phyloP scores from a whole-genome alignment of 805 yeast species.

The Wickerhamomyces ciferrii region DNA sequence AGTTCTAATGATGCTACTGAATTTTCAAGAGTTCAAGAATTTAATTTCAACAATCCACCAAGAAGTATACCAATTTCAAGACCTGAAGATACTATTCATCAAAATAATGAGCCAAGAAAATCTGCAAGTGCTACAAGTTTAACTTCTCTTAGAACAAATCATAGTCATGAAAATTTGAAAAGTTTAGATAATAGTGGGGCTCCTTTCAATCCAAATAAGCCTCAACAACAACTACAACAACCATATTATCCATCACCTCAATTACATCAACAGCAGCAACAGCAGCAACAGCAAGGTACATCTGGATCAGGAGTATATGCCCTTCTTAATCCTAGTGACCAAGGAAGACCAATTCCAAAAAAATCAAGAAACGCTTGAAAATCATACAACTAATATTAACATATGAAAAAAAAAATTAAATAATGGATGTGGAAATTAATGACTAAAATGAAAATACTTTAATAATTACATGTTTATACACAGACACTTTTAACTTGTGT shows the following conservation, averaged over 20 bases:
- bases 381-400: no score
- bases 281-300: background rate
- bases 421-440: background rate
- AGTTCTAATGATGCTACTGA: conserved; percentile 16
- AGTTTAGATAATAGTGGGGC: background rate
- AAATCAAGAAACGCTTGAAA: background rate
- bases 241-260: background rate
- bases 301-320: conserved; percentile 20
- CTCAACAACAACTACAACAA: background rate
- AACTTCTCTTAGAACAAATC: background rate
- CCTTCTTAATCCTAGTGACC: conserved; percentile 15
- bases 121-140: conserved; percentile 12
- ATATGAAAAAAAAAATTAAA: no score
- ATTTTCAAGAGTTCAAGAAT: conserved; percentile 1
- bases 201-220: background rate
- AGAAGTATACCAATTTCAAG: conserved; percentile 13
- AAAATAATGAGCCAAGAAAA: conserved; percentile 8
- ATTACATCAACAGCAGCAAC: background rate
- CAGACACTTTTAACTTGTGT: background rate
- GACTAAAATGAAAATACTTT: no score
- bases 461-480: no score
- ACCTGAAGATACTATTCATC: conserved; percentile 2
- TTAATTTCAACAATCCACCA: conserved; percentile 15
- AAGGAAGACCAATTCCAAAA: conserved; percentile 5
- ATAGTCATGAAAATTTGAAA: background rate